Conservation (phyloP, 139 green algal species). For the Chlorella sp. region DNA sequence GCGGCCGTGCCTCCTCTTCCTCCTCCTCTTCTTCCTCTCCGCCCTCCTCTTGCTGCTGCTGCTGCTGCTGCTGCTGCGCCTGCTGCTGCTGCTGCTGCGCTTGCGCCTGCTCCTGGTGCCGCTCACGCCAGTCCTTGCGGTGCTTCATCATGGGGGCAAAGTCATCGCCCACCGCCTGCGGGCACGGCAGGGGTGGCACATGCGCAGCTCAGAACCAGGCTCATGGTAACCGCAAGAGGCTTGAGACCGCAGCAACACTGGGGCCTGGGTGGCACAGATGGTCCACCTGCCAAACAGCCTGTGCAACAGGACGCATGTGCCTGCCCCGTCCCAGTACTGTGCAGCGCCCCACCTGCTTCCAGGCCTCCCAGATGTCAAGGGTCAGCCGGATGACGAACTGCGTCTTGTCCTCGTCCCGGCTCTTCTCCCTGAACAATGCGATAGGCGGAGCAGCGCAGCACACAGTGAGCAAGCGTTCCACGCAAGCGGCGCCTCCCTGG, state of each 20-base stretch:
- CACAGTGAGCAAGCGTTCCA: not conserved
- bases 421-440: not conserved
- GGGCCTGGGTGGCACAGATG: too few species aligned
- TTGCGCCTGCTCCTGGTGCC: not conserved
- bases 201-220: not conserved
- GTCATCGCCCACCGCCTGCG: not conserved
- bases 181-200: not conserved
- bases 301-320: too few species aligned
- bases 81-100: not conserved
- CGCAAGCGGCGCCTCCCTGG: too few species aligned
- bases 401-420: slow-evolving; percentile 7
- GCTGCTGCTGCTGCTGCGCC: not conserved
- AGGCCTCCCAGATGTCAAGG: slow-evolving; percentile 64
- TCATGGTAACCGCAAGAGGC: not conserved
- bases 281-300: not conserved
- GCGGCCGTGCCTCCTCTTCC: not conserved
- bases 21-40: not conserved
- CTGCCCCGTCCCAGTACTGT: too few species aligned
- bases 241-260: too few species aligned
- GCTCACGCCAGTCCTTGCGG: slow-evolving; percentile 7
- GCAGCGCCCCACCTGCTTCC: slow-evolving; percentile 28
- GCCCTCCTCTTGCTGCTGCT: not conserved
- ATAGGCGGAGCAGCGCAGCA: not conserved
- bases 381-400: slow-evolving; percentile 68
- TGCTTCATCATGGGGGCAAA: slow-evolving; percentile 13